Base-by-base conservation (phyloP, 306 rosid species). In the Spatholobus suberectus region DNA sequence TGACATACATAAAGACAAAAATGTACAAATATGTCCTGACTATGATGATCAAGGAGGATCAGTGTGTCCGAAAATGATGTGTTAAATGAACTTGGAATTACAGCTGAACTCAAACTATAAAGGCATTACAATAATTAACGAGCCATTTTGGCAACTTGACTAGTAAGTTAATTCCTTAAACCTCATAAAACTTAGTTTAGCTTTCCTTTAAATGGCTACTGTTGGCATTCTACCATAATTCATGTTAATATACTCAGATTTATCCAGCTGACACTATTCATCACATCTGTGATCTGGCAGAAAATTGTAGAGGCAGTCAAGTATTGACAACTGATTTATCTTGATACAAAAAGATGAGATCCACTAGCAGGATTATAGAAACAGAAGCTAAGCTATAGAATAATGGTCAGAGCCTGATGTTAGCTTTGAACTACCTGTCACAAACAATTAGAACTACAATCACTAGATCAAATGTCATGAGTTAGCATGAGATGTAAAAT, bases 391-490 rank as follows among this genome's bases (percentile, higher is more conserved):
- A 77, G 84, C 85, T 76, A 88, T 77, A 82, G 72, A 63, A 68
- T 82, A 77, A 79, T 55, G 72, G 84, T 82, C 84, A 88, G 84
- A 73, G 83, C 90, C 81, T 76, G 81, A 76, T 47, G 86, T 91
- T 92, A 92, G 95, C 94, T 81, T 89, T 93, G 84, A 68, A 86
- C 87, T 87, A 89, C 92, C 95, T 92, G 90, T 85, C 91, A 88
- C 80, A 83, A 86, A 76, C 85, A 88, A 75, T 84, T 68, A 88
- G 86, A 93, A 75, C 87, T 86, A 89, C 89, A 87, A 69, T 75
- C 87, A 90, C 86, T 89, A 37, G 79, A 88, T 76, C 81, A 91
- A 75, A 87, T 79, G 90, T 90, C 82, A 88, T 77, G 57, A 83
- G 98, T 96, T 89, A 92, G 96, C 83, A 89, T 59, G 66, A 74